Percentiles rank a stretch among this genome's conserved stretches.
These are phyloP conservation scores for Solanum bukasovii DNA, from an alignment of 257 asterid species.

Conservation along the genomic window DNA sequence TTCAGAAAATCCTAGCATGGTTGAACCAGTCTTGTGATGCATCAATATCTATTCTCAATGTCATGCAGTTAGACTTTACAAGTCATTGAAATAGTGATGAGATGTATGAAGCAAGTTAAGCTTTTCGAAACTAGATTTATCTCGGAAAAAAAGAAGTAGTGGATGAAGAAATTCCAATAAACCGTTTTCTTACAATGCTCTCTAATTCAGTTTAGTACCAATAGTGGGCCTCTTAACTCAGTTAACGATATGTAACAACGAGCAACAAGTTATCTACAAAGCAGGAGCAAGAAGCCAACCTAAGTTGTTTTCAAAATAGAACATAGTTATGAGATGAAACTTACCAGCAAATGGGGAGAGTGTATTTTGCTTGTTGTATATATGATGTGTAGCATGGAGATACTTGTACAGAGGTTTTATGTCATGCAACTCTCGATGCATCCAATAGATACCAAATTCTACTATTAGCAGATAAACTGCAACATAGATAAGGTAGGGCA, in stretches of 20 bases:
- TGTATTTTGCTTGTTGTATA: constrained; percentile 95
- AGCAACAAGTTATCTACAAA: not conserved
- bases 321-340: constrained; percentile 4
- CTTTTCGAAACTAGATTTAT: not conserved
- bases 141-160: not conserved
- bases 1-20: not conserved
- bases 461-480: constrained; percentile 55
- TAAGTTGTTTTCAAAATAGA: not conserved
- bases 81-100: not conserved
- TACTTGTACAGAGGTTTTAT: constrained; percentile 89
- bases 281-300: not conserved
- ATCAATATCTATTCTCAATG: not conserved
- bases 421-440: constrained; percentile 96
- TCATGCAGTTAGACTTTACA: not conserved
- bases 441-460: constrained; percentile 95
- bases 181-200: not conserved
- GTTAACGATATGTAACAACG: not conserved
- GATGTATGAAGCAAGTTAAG: not conserved
- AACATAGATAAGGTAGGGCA: constrained; percentile 35
- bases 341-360: constrained; percentile 98
- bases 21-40: not conserved
- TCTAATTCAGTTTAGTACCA: not conserved
- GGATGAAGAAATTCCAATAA: not conserved
- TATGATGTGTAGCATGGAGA: constrained; percentile 95
- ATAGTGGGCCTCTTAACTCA: not conserved